A percentile compares a stretch with the other conserved stretches of the same genome.
Conservation (phyloP, 2,329 filamentous ascomycete species). For the Aspergillus pseudonomiae region DNA sequence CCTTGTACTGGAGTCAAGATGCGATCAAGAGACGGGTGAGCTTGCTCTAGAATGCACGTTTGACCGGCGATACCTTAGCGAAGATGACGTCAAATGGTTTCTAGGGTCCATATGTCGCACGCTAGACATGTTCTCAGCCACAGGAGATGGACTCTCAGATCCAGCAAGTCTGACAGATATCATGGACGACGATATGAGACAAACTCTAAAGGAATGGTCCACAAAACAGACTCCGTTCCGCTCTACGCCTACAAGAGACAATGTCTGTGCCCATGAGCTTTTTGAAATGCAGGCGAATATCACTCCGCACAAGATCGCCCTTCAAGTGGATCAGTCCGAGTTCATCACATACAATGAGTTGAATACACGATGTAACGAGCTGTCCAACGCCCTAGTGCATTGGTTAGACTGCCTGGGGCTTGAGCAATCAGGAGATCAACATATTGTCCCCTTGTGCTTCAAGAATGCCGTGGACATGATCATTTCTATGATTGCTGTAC, state of each 20-base stretch:
- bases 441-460: neutral
- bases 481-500: neutral
- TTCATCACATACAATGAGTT: neutral
- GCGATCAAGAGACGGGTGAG: neutral
- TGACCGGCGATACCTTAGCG: neutral
- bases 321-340: neutral
- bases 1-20: neutral
- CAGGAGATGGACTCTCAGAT: neutral
- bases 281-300: neutral
- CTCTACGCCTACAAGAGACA: no score
- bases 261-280: no score
- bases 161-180: neutral
- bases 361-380: neutral
- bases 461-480: neutral
- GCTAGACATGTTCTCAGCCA: neutral
- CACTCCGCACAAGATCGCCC: neutral
- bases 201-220: neutral
- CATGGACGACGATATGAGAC: neutral
- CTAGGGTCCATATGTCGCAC: neutral
- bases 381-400: neutral
- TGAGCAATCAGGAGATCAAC: neutral
- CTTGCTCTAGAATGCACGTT: neutral
- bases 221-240: neutral
- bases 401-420: neutral
- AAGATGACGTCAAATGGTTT: neutral